Conservation (phyloP, 2,329 filamentous ascomycete species). For the Pseudogymnoascus sp. region DNA sequence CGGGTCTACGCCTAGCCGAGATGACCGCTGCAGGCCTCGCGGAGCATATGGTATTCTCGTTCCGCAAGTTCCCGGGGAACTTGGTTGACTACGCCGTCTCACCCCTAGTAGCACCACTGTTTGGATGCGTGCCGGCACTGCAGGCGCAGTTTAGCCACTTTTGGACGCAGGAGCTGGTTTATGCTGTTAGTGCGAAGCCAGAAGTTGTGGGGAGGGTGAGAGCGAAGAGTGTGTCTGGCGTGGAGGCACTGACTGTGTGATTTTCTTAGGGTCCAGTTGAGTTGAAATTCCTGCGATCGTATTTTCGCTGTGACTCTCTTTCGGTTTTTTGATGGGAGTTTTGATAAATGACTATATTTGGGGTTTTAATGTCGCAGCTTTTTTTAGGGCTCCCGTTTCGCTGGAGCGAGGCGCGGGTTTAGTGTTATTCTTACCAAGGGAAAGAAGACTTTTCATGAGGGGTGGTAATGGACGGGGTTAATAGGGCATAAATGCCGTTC, state of each 20-base stretch:
- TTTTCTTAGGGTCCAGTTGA: not conserved
- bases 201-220: not conserved
- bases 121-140: conserved; percentile 57
- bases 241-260: not conserved
- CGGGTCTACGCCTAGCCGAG: conserved; percentile 51
- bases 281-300: not conserved
- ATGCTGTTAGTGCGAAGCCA: conserved; percentile 63
- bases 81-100: conserved; percentile 55
- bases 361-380: not conserved
- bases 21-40: conserved; percentile 57
- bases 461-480: not conserved
- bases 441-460: not conserved
- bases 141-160: conserved; percentile 62
- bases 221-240: not conserved
- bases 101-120: conserved; percentile 58
- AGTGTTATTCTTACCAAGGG: not conserved
- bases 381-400: not conserved
- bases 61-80: conserved; percentile 46
- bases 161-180: conserved; percentile 60
- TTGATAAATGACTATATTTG: not conserved
- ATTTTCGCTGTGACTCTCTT: not conserved
- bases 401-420: not conserved
- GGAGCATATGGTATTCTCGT: conserved; percentile 55
- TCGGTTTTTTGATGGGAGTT: not conserved
- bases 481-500: not conserved